Evolutionary conservation across 2,329 filamentous ascomycete species (phyloP), one percentile per base, ranked within the genome.

Genomic region (Cladosporium halotolerans): DNA sequence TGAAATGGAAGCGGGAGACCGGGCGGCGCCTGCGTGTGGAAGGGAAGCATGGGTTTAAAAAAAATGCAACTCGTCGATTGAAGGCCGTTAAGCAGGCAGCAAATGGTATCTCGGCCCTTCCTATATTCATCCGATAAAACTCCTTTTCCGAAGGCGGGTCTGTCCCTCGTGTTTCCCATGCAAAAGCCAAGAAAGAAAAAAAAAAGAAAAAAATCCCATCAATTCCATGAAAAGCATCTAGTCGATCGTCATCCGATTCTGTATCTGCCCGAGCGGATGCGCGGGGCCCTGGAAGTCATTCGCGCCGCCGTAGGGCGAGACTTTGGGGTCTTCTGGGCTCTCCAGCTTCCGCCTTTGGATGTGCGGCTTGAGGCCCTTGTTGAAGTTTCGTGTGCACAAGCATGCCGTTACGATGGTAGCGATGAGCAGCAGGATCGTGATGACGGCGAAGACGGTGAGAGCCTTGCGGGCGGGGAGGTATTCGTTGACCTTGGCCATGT

Each of bases 391-490:
- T 72, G 89, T 91, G 78, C 92, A 97, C 63, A 92, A 78, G 65
- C 87, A 83, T 38, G 89, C 91, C 62, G 95, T 91, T 68, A 80
- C 73, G 63, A 99, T 96, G 55, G 93, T 99, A 58, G 90, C 75
- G 48, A 97, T 75, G 62, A 99, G 89, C 56, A 97, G 76, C 28
- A 95, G 72, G 55, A 99, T 88, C 39, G 93, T 96, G 64, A 99
- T 85, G 58, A 96, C 84, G 48, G 93, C 92, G 66, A 99, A 99
- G 55, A 90, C 89, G 4, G 92, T 96, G 66, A 99, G 78, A 13
- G 88, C 92, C 66, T 86, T 87, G 57, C 86, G 82, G 36, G 93
- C 92, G 4, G 92, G 85, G 48, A 78, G 68, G 74, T 97, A 99
- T 59, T 82, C 77, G 4, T 1, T 16, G 2, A 63, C 53, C 1